A percentile compares a stretch with the other conserved stretches of the same genome.
Conservation (phyloP, 2,329 filamentous ascomycete species). For the Mycosphaerella arachidis region DNA sequence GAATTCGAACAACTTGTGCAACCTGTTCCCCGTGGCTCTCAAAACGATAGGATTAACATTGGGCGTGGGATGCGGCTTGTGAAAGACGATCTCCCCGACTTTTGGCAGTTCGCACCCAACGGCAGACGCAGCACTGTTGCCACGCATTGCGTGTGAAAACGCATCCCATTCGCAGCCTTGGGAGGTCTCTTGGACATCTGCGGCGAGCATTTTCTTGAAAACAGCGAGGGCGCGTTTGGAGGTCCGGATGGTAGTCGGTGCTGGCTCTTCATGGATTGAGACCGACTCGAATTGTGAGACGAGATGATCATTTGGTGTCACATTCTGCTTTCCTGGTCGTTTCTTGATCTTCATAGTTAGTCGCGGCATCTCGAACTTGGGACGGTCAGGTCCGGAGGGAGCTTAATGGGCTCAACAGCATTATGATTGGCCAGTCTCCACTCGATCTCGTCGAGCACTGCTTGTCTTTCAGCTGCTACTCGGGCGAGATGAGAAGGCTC, state of each 20-base stretch:
- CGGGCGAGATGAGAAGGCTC: neutral
- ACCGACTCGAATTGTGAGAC: neutral
- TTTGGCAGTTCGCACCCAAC: neutral
- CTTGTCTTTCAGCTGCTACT: neutral
- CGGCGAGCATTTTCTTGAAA: neutral
- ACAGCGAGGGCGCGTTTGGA: neutral
- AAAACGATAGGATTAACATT: neutral
- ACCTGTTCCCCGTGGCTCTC: neutral
- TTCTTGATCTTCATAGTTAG: neutral
- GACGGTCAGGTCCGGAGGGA: neutral
- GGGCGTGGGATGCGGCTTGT: neutral
- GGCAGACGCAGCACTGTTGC: constrained; percentile 2
- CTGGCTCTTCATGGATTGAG: neutral
- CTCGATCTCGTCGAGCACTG: neutral
- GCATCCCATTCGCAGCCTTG: constrained; percentile 2
- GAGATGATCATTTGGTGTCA: neutral
- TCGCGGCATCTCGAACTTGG: neutral
- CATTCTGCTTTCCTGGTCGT: neutral
- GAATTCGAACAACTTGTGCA: neutral
- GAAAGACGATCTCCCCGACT: neutral
- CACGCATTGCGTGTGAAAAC: constrained; percentile 1
- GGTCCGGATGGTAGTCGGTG: neutral
- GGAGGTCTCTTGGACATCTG: neutral
- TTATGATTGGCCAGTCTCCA: neutral
- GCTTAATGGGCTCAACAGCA: neutral